These are phyloP conservation scores for Bolboschoenus planiculmis DNA, from an alignment of 176 grass and related monocot species.

Conservation along the genomic window DNA sequence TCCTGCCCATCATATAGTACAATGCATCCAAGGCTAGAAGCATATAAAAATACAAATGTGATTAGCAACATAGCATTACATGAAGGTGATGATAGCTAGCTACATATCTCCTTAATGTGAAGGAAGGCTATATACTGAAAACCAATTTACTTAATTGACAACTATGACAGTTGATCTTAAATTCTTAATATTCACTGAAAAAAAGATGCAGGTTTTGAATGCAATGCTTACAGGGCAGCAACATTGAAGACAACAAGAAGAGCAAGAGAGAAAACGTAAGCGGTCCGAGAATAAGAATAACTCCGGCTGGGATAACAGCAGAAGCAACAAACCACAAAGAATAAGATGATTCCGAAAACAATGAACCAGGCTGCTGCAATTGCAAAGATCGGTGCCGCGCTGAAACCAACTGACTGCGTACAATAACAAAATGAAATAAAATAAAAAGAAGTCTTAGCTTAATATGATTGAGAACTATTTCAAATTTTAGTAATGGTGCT, in stretches of 20 bases:
- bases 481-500: no score
- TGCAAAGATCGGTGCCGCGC: constrained; percentile 56
- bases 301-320: constrained; percentile 12
- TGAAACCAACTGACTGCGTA: constrained; percentile 72
- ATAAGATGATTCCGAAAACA: constrained; percentile 30
- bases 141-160: background rate
- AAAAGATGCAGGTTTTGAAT: background rate
- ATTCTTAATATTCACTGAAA: no score
- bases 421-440: background rate
- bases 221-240: constrained; percentile 38
- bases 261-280: constrained; percentile 29
- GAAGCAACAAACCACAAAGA: constrained; percentile 38
- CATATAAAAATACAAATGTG: background rate
- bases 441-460: background rate
- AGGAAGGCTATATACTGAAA: background rate
- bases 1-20: constrained; percentile 61
- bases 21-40: constrained; percentile 51
- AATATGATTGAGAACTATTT: background rate
- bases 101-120: background rate
- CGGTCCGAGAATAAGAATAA: constrained; percentile 42
- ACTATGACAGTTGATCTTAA: background rate
- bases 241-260: constrained; percentile 38
- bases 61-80: background rate
- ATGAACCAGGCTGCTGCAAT: constrained; percentile 42
- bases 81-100: background rate